Evolutionary conservation across 306 rosid genomes (phyloP).

Genomic region (Coriaria nepalensis): DNA sequence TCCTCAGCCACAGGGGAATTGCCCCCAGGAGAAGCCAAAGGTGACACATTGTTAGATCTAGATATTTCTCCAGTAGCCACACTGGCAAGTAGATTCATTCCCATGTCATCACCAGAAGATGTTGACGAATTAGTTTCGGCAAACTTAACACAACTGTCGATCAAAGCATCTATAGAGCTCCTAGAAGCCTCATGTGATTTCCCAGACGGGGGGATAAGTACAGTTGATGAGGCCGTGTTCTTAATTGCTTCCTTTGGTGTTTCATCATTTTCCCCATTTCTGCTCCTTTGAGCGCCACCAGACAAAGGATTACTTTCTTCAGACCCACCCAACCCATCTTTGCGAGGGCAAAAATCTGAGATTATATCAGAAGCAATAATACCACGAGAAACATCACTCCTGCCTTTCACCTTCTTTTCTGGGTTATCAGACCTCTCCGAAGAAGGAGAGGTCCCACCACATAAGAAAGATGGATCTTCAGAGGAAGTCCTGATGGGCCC

Average conservation of each 20-base stretch:
- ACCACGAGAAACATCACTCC: conserved; percentile 26
- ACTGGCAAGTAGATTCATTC: conserved; percentile 90
- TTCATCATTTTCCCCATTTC: conserved; percentile 30
- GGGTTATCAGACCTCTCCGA: conserved; percentile 47
- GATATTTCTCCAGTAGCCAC: conserved; percentile 76
- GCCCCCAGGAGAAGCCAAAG: conserved; percentile 44
- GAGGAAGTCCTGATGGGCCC: conserved; percentile 28
- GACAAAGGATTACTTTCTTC: conserved; percentile 46
- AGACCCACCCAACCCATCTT: conserved; percentile 37
- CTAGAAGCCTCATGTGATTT: conserved; percentile 55
- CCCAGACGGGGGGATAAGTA: conserved; percentile 26
- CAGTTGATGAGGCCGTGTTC: conserved; percentile 34
- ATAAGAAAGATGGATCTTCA: conserved; percentile 37
- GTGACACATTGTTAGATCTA: conserved; percentile 39
- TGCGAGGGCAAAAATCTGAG: conserved; percentile 39
- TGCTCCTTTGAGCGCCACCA: conserved; percentile 26
- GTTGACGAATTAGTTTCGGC: conserved; percentile 36
- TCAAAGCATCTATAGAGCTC: conserved; percentile 60
- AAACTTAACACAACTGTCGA: conserved; percentile 70
- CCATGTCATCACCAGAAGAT: conserved; percentile 51
- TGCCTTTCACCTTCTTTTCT: conserved; percentile 35
- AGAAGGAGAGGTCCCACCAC: conserved; percentile 47
- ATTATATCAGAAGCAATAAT: conserved; percentile 31
- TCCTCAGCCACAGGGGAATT: conserved; percentile 28
- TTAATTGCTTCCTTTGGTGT: conserved; percentile 30